Conservation (phyloP, 176 grass and related monocot species). For the Aegilops tauschii region DNA sequence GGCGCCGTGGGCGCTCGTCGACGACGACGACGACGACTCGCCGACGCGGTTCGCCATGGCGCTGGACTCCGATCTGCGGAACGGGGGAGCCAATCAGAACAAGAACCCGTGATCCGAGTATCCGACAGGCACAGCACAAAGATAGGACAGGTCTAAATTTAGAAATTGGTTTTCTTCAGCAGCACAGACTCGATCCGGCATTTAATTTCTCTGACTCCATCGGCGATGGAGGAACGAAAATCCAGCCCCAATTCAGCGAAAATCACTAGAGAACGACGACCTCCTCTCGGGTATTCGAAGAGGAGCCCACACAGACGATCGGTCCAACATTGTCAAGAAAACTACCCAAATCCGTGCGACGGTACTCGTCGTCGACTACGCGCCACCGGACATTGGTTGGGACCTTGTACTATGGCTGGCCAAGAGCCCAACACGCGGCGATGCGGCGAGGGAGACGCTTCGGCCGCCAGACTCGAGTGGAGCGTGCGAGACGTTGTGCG, state of each 20-base stretch:
- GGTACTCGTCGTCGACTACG: background rate
- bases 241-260: background rate
- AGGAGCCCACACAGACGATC: background rate
- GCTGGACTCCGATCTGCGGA: constrained; percentile 10
- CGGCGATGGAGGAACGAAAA: background rate
- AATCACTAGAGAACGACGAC: background rate
- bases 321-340: background rate
- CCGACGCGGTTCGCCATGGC: constrained; percentile 43
- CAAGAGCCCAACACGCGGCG: background rate
- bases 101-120: constrained; percentile 11
- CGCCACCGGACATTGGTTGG: background rate
- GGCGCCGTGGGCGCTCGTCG: constrained; percentile 32
- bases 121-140: background rate
- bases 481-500: background rate
- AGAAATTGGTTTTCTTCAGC: background rate
- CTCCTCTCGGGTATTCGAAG: too few relatives aligned
- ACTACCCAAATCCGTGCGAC: background rate
- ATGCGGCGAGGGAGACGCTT: background rate
- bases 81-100: background rate
- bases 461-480: background rate
- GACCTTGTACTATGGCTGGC: background rate
- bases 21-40: constrained; percentile 27
- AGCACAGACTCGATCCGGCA: background rate
- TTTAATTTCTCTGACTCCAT: background rate
- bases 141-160: background rate